Conservation (phyloP, 163 green algal species). For the Chloromonas sp. region DNA sequence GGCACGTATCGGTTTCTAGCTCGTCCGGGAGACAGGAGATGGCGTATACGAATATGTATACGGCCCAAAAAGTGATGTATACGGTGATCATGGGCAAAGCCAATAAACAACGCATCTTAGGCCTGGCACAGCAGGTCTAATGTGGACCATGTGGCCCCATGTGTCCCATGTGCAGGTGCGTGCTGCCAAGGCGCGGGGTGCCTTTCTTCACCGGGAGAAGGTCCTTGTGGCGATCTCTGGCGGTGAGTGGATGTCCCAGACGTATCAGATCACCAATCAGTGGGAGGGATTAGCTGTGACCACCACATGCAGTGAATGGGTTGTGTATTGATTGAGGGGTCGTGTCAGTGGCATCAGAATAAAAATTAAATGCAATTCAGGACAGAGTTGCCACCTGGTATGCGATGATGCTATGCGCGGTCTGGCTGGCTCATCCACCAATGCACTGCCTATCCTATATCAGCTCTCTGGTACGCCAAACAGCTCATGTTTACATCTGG, state of each 20-base stretch:
- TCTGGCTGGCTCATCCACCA: too few species aligned
- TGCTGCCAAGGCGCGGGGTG: conserved; percentile 26
- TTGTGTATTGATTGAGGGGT: neutral
- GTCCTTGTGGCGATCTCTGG: conserved; percentile 35
- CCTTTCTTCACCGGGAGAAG: conserved; percentile 20
- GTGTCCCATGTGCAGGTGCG: conserved; percentile 13
- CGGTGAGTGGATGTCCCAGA: conserved; percentile 7
- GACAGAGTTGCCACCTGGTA: neutral
- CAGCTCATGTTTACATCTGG: too few species aligned
- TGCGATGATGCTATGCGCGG: neutral
- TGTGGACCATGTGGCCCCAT: neutral
- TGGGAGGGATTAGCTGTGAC: neutral
- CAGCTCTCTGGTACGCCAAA: too few species aligned
- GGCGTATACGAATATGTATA: neutral
- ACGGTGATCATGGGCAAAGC: neutral
- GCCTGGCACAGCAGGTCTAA: neutral
- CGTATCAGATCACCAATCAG: neutral
- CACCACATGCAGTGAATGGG: neutral
- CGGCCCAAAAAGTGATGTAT: too few species aligned
- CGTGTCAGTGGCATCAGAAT: neutral
- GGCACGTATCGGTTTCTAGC: too few species aligned
- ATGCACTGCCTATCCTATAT: too few species aligned
- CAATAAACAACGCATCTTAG: neutral
- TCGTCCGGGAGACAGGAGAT: neutral
- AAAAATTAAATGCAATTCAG: neutral